Evolutionary conservation across 1,284 basidiomycete genomes (phyloP).

Genomic region (Ceratobasidium sp.): DNA sequence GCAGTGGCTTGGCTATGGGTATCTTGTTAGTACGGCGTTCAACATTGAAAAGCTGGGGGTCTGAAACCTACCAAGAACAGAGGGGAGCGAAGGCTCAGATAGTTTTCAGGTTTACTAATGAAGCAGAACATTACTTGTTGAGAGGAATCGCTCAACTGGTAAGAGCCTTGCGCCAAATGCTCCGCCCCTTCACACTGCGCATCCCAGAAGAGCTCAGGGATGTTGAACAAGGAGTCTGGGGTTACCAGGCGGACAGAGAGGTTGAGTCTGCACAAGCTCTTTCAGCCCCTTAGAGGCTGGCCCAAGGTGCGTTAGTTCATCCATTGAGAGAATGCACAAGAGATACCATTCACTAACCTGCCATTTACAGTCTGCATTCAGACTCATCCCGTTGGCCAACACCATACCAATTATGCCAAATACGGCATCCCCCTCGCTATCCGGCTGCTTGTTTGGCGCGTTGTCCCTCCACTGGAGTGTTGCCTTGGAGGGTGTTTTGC

Average conservation of each 20-base stretch:
- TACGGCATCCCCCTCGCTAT: background rate
- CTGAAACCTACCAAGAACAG: background rate
- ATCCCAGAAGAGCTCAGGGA: background rate
- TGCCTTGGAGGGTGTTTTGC: background rate
- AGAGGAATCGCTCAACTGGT: background rate
- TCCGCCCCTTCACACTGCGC: background rate
- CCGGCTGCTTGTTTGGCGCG: background rate
- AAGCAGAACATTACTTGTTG: background rate
- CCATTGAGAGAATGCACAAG: background rate
- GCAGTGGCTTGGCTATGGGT: background rate
- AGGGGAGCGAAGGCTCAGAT: background rate
- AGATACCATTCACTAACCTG: background rate
- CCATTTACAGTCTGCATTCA: background rate
- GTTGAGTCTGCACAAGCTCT: background rate
- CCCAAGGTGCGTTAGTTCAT: background rate
- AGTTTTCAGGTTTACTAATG: too few species aligned
- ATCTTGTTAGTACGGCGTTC: too few species aligned
- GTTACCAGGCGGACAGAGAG: background rate
- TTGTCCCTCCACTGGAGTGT: background rate
- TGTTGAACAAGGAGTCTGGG: background rate
- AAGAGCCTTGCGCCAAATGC: background rate
- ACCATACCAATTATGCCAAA: background rate
- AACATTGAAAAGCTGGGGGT: background rate
- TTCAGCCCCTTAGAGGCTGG: background rate
- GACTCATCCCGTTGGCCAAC: background rate